Base-by-base conservation (phyloP, 768 basidiomycete genomes). In the Piloderma croceum region DNA sequence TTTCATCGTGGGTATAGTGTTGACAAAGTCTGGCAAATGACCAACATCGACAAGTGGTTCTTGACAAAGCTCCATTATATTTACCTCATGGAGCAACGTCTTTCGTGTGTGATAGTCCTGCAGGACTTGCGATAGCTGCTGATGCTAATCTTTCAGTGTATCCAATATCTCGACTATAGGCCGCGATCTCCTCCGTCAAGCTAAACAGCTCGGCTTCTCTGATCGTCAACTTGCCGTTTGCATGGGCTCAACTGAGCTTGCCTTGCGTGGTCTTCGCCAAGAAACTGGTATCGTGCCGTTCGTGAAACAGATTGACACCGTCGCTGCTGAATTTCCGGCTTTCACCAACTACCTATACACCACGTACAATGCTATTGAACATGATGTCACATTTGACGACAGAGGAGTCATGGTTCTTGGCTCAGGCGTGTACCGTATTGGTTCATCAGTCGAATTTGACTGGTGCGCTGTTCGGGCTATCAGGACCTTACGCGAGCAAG, bases 391-490 rank as follows among this genome's bases (percentile, higher is more conserved):
- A 5, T 99, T 99, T 68, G 63, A 81, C 36, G 96, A 99, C 57
- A 76, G 84, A 42, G 96, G 94, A 48, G 83, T 98, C 45, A 94
- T 98, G 79, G 96, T 98, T 3, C 75, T 98, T 31, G 96, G 96
- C 23, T 98, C 94, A 11, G 96, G 96, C 43, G 94, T 97, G 3
- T 99, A 99, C 65, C 84, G 96, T 39, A 99, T 99, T 50, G 94
- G 96, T 13, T 98, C 94, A 2, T 97, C 93, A 4, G 94, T 99
- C 62, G 94, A 99, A 67, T 98, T 99, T 65, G 94, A 98, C 60
- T 99, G 94, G 94, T 98, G 94, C 62, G 96, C 94, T 12, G 94
- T 99, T 39, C 84, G 93, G 36, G 91, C 93, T 23, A 98, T 98
- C 58, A 73, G 94, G 51, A 98, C 96, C 0, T 73, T 99, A 21